A percentile compares a stretch with the other conserved stretches of the same genome.
Conservation (phyloP, 1,284 basidiomycete genomes). For the Ganoderma sinense region DNA sequence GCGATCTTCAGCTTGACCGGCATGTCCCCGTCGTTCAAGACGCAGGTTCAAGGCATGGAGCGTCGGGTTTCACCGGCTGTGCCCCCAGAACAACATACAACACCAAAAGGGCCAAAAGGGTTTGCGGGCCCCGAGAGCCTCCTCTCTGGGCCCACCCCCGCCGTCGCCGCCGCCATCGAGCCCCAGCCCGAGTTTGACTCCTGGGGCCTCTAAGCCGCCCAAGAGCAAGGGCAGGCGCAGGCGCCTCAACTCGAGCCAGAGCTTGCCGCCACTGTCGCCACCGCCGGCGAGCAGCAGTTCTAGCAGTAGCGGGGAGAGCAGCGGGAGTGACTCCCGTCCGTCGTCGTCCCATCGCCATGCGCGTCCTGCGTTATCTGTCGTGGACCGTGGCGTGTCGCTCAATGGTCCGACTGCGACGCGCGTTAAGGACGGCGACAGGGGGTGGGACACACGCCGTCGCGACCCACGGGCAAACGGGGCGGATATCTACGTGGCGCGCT, state of each 20-base stretch:
- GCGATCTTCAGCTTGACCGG: slow-evolving; percentile 61
- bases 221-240: slow-evolving; percentile 29
- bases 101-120: slow-evolving; percentile 40
- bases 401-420: slow-evolving; percentile 14
- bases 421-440: slow-evolving; percentile 33
- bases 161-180: slow-evolving; percentile 12
- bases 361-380: background rate
- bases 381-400: background rate
- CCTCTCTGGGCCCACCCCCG: slow-evolving; percentile 34
- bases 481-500: slow-evolving; percentile 62
- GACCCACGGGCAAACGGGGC: slow-evolving; percentile 57
- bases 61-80: slow-evolving; percentile 41
- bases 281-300: slow-evolving; percentile 13
- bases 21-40: slow-evolving; percentile 61
- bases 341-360: slow-evolving; percentile 7
- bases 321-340: slow-evolving; percentile 19
- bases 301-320: slow-evolving; percentile 26
- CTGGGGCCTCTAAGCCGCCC: slow-evolving; percentile 17
- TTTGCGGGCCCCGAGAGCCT: slow-evolving; percentile 29
- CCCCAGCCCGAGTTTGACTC: slow-evolving; percentile 13
- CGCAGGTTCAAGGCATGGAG: slow-evolving; percentile 55
- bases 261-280: background rate
- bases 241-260: slow-evolving; percentile 19
- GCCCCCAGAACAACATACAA: slow-evolving; percentile 34
- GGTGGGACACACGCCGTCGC: slow-evolving; percentile 48